Percentiles rank a stretch among this genome's conserved stretches.
Conservation (phyloP, 257 asterid genomes). For the Rehmannia glutinosa region DNA sequence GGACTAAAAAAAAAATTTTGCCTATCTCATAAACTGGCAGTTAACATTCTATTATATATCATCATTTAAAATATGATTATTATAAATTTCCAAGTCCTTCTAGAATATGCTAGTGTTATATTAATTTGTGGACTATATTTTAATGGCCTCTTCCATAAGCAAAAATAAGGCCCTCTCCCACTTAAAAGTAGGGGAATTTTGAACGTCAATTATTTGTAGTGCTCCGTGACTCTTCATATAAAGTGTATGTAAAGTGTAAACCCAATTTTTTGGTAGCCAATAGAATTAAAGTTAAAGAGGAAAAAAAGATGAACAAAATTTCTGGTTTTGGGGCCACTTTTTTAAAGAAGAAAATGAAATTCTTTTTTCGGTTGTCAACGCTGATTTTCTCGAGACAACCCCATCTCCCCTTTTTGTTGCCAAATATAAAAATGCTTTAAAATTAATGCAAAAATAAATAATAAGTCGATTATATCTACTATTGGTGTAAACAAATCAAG, state of each 20-base stretch:
- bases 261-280: conserved; percentile 18
- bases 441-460: too few relatives aligned
- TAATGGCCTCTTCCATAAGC: too few relatives aligned
- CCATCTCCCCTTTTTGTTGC: too few relatives aligned
- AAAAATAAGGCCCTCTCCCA: conserved; percentile 14
- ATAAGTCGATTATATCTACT: too few relatives aligned
- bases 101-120: not conserved
- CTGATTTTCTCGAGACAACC: conserved; percentile 4
- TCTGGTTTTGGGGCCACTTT: conserved; percentile 23
- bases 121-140: too few relatives aligned
- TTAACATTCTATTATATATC: not conserved
- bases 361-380: conserved; percentile 19
- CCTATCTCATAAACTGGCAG: too few relatives aligned
- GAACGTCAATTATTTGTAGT: not conserved
- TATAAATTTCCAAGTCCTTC: conserved; percentile 8
- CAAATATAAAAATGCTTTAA: too few relatives aligned
- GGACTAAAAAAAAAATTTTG: too few relatives aligned
- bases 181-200: not conserved
- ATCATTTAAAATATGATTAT: not conserved
- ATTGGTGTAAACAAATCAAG: too few relatives aligned
- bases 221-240: not conserved
- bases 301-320: not conserved
- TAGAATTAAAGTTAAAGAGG: not conserved
- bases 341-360: conserved; percentile 24
- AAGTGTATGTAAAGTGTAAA: conserved; percentile 22